These are phyloP conservation scores for Irineochytrium annulatum DNA, from an alignment of 192 early-diverging fungal species.

Conservation along the genomic window DNA sequence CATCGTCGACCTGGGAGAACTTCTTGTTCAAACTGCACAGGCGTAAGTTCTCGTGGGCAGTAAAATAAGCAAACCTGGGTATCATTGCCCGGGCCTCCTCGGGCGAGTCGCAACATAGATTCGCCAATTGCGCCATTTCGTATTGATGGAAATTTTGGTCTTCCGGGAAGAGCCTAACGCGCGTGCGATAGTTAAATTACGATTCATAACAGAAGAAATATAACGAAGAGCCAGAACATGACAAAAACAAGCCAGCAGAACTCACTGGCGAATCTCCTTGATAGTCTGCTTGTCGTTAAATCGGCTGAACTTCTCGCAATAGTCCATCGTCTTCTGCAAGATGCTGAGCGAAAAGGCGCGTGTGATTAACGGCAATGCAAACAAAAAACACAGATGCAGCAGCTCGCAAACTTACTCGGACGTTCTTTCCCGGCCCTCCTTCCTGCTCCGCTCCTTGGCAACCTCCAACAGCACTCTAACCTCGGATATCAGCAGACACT, in stretches of 20 bases:
- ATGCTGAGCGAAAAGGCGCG: slow-evolving; percentile 47
- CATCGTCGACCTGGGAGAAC: slow-evolving; percentile 51
- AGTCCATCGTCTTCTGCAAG: slow-evolving; percentile 78
- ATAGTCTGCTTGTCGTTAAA: slow-evolving; percentile 85
- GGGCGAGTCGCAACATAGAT: slow-evolving; percentile 83
- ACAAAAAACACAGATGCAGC: neutral
- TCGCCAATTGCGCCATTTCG: slow-evolving; percentile 86
- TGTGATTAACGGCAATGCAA: neutral
- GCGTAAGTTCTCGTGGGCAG: neutral
- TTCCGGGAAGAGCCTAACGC: slow-evolving; percentile 28
- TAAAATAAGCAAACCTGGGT: slow-evolving; percentile 62
- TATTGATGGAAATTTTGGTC: slow-evolving; percentile 63
- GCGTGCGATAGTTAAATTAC: neutral
- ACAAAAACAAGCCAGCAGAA: neutral
- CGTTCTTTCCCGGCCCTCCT: slow-evolving; percentile 10
- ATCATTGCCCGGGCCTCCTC: slow-evolving; percentile 91
- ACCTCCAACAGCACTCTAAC: slow-evolving; percentile 40
- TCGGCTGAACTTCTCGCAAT: slow-evolving; percentile 77
- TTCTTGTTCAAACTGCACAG: slow-evolving; percentile 61
- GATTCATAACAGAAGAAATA: neutral
- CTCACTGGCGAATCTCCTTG: slow-evolving; percentile 72
- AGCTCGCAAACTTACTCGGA: slow-evolving; percentile 11
- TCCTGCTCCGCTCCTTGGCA: slow-evolving; percentile 18
- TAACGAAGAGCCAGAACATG: neutral
- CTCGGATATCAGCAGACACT: slow-evolving; percentile 47